Evolutionary conservation across 2,329 filamentous ascomycete genomes (phyloP).

Genomic region (Penicillium oxalicum): DNA sequence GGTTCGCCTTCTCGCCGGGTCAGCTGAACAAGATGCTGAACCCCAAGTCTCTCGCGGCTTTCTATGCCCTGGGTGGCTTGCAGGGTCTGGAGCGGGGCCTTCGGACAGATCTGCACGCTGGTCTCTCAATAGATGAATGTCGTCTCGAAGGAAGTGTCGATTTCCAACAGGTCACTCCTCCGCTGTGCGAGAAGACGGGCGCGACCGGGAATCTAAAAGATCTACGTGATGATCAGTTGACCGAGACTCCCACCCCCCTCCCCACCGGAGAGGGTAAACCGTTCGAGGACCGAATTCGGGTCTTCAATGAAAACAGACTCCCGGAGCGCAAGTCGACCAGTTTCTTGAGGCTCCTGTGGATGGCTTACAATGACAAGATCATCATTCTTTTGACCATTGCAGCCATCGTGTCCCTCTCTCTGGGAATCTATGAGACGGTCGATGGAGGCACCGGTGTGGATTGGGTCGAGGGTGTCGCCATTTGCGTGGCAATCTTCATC

Average conservation of each 20-base stretch:
- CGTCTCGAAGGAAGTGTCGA: constrained; percentile 58
- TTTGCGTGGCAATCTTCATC: constrained; percentile 59
- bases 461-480: constrained; percentile 64
- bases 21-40: constrained; percentile 83
- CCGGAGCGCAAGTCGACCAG: constrained; percentile 59
- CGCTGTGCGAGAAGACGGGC: constrained; percentile 12
- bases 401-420: constrained; percentile 60
- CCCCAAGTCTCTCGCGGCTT: constrained; percentile 78
- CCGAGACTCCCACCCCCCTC: not conserved
- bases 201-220: constrained; percentile 8
- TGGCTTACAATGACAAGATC: constrained; percentile 68
- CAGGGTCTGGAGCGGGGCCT: constrained; percentile 73
- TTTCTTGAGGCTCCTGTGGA: constrained; percentile 58
- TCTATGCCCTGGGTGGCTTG: constrained; percentile 72
- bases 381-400: constrained; percentile 64
- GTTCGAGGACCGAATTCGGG: constrained; percentile 53
- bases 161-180: constrained; percentile 62
- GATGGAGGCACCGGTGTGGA: constrained; percentile 48
- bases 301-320: constrained; percentile 57
- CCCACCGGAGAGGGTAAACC: constrained; percentile 21
- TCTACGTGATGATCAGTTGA: not conserved
- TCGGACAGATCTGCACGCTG: constrained; percentile 63
- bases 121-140: constrained; percentile 71
- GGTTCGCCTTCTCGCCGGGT: constrained; percentile 73
- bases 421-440: constrained; percentile 64